These are phyloP conservation scores for Didymella glomerata DNA, from an alignment of 2,329 filamentous ascomycete genomes.

Conservation along the genomic window DNA sequence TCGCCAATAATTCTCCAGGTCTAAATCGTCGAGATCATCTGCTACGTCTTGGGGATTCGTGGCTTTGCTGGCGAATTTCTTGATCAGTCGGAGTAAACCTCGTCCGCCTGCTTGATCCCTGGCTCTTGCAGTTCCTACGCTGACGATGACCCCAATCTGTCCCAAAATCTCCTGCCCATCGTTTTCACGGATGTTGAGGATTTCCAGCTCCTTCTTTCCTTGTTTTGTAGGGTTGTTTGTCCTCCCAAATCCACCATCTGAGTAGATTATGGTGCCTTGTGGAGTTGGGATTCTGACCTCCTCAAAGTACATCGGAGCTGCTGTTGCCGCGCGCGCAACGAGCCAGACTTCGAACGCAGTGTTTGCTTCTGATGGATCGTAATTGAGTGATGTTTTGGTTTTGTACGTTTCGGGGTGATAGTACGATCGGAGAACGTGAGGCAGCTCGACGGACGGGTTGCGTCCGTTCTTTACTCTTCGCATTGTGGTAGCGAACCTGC, in stretches of 20 bases:
- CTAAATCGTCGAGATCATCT: rapidly evolving
- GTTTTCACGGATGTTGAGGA: too few species aligned
- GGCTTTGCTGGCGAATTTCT: too few species aligned
- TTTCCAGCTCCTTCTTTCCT: neutral
- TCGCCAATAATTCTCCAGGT: neutral
- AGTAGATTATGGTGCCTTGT: too few species aligned
- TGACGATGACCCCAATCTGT: neutral
- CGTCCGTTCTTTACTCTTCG: neutral
- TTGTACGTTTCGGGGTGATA: neutral
- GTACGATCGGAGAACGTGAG: neutral
- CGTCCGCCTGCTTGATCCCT: too few species aligned
- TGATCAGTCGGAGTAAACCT: too few species aligned
- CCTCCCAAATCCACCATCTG: neutral
- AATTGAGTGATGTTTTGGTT: too few species aligned
- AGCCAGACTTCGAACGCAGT: too few species aligned
- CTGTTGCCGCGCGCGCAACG: neutral
- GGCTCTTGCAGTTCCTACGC: neutral
- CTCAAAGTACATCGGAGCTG: neutral
- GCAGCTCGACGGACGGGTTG: too few species aligned
- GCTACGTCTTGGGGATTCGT: neutral
- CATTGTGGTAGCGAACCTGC: neutral
- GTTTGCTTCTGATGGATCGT: too few species aligned
- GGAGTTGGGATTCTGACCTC: too few species aligned
- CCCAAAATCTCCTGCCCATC: too few species aligned
- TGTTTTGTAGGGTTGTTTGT: neutral